Conservation (phyloP, 2,329 filamentous ascomycete genomes). For the Tolypocladium ovalisporum region DNA sequence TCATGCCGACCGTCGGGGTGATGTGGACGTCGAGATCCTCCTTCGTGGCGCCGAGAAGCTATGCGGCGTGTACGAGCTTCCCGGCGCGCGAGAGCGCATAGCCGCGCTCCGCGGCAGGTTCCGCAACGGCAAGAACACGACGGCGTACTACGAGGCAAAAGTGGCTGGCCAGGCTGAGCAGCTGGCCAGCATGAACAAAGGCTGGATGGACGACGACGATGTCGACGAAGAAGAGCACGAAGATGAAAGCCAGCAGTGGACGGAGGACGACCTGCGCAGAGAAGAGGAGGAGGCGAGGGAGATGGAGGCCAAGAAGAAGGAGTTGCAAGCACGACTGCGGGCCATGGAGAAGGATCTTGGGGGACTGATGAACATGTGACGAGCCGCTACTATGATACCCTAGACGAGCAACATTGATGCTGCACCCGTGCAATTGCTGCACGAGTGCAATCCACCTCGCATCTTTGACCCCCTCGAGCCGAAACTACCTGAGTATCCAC, state of each 20-base stretch:
- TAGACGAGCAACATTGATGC: not conserved
- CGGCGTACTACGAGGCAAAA: constrained; percentile 69
- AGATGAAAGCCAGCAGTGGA: constrained; percentile 39
- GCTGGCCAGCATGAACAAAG: constrained; percentile 61
- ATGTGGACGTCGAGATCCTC: constrained; percentile 78
- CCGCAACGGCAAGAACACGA: constrained; percentile 58
- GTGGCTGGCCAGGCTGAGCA: constrained; percentile 68
- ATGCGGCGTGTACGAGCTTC: constrained; percentile 74
- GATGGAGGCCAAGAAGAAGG: constrained; percentile 44
- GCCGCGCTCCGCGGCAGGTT: constrained; percentile 60
- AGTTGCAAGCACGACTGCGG: constrained; percentile 40
- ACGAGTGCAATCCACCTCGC: not conserved
- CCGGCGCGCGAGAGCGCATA: constrained; percentile 70
- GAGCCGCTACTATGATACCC: constrained; percentile 8
- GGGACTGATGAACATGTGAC: constrained; percentile 41
- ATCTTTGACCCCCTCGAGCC: not conserved
- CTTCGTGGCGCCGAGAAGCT: constrained; percentile 83
- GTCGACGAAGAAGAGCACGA: constrained; percentile 41
- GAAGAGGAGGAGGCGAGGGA: constrained; percentile 58
- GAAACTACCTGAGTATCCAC: not conserved
- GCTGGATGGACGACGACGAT: constrained; percentile 43
- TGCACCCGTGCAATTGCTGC: not conserved
- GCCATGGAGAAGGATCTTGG: constrained; percentile 47
- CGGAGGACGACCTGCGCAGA: constrained; percentile 55
- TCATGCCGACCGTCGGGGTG: constrained; percentile 43